Base-by-base conservation (phyloP, 2,329 filamentous ascomycete genomes). In the Penicillium sp. region DNA sequence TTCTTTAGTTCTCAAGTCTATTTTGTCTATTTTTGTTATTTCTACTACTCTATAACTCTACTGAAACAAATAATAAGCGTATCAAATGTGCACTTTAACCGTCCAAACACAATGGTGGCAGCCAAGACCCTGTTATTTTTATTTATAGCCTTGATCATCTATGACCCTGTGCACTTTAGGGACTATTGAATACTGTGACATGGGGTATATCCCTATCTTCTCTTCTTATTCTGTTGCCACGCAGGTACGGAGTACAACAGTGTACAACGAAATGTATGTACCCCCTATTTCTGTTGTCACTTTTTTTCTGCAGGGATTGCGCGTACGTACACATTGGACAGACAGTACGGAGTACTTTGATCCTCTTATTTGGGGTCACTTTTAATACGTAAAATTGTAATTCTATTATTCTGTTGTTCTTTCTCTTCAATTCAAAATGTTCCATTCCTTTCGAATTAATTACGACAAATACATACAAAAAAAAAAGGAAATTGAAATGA, bases 141-240 rank as follows among this genome's bases (percentile, higher is more conserved):
- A 53, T 57, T 57, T 57, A 52, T 56, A 48, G 54, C 35, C 33
- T 37, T 25, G 47, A 51, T 45, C 35, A 37, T 41, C 54, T 35
- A 50, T 46, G 23, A 25, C 17, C 27, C 12, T 48, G 5, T 27
- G 17, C 23, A 45, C 21, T 45, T 42, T 45, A 17, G 38, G 27
- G 29, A 13, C 27, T 23, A 29, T 51, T 51, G 12, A 6, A 49
- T 17, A n/a, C 9, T 23, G 25, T 27, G n/a, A 23, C 29, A 25
- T 25, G 13, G 40, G 21, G 40, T n/a, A 25, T 27, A n/a, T 23
- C 13, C 19, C 25, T 6, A 2, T 46, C n/a, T 46, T 6, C 23
- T 23, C 23, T n/a, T 12, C 12, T 15, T 6, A 9, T 23, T 31
- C 13, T 33, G 27, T 33, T 31, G 2, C 42, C 23, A 21, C 27